Base-by-base conservation (phyloP, 768 basidiomycete genomes). In the Leccinum rimulosum region DNA sequence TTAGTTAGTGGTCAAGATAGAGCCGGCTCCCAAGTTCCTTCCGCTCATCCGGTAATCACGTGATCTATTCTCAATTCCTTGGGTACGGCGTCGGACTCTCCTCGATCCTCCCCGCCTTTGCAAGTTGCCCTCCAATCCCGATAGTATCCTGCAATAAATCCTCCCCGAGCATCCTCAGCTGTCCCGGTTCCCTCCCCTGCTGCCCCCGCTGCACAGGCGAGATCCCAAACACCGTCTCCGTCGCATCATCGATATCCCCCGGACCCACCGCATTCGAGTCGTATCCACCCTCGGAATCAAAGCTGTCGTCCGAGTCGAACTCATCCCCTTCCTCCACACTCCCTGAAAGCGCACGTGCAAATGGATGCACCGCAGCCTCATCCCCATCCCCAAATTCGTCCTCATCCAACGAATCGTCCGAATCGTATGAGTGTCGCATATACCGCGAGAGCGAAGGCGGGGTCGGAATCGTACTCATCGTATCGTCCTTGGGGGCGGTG, bases 371-470 rank as follows among this genome's bases (percentile, higher is more conserved):
- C 1, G 82, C 69, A 4, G 73, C 80, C 12, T 62, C 72, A 12
- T 70, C 76, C 0, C 62, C 78, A n/a, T 72, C 81, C 27, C 3
- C 65, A 52, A 70, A 64, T 5, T 49, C 70, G 36, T 81, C 83
- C 27, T 71, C 82, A 43, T 72, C 74, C 28, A 86, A 73, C 6
- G 84, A 87, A 64, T 87, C 85, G 35, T 27, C 27, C 43, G 84
- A 85, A 62, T 84, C 83, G 25, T 84, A 85, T 50, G 76, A 72
- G 45, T 74, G 73, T 8, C 77, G 76, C n/a, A 72, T 76, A 64
- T 90, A 91, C n/a, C 83, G 78, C 14, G 86, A 84, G 14, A 91
- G 75, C 0, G 88, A 89, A 28, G 89, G 89, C 6, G 87, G 86
- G 2, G 85, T 84, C 1, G 86, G 81, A 55, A 88, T 80, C 14